phyloP scores from a whole-genome alignment of 192 early-diverging fungal species.

The Gigaspora rosea region DNA sequence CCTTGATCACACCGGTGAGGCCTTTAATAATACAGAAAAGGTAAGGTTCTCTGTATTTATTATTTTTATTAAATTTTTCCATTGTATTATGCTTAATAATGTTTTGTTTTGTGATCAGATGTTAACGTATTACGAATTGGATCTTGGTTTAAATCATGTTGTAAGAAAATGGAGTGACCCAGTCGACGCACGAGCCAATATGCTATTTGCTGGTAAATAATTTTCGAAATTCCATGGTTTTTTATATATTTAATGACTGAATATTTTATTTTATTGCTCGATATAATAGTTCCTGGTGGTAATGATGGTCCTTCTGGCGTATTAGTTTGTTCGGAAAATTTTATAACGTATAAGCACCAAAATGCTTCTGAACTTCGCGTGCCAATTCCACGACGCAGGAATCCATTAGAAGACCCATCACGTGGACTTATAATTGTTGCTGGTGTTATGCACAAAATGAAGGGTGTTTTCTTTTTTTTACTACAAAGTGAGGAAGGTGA shows the following conservation, averaged over 20 bases:
- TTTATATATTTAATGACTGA: not conserved
- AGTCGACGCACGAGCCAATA: constrained; percentile 73
- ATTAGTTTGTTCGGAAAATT: constrained; percentile 90
- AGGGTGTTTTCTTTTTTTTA: constrained; percentile 89
- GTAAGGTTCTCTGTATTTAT: constrained; percentile 38
- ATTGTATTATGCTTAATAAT: not conserved
- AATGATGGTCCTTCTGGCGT: constrained; percentile 96
- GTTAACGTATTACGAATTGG: constrained; percentile 94
- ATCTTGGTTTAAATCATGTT: constrained; percentile 98
- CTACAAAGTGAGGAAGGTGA: constrained; percentile 92
- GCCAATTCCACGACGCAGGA: constrained; percentile 79
- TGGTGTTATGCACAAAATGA: constrained; percentile 88
- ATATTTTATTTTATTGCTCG: not conserved
- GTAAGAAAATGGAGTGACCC: constrained; percentile 93
- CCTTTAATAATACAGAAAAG: constrained; percentile 72
- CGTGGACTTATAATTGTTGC: constrained; percentile 79
- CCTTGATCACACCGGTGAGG: constrained; percentile 71
- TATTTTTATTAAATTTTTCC: not conserved
- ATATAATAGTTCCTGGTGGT: constrained; percentile 71
- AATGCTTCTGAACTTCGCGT: constrained; percentile 62
- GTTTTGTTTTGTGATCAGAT: constrained; percentile 44
- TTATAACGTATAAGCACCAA: constrained; percentile 84
- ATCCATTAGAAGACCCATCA: constrained; percentile 63
- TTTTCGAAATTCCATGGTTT: not conserved
- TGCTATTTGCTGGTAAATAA: constrained; percentile 71